A percentile compares a stretch with the other conserved stretches of the same genome.
Conservation (phyloP, 2,329 filamentous ascomycete genomes). For the Stachybotrys echinatus region DNA sequence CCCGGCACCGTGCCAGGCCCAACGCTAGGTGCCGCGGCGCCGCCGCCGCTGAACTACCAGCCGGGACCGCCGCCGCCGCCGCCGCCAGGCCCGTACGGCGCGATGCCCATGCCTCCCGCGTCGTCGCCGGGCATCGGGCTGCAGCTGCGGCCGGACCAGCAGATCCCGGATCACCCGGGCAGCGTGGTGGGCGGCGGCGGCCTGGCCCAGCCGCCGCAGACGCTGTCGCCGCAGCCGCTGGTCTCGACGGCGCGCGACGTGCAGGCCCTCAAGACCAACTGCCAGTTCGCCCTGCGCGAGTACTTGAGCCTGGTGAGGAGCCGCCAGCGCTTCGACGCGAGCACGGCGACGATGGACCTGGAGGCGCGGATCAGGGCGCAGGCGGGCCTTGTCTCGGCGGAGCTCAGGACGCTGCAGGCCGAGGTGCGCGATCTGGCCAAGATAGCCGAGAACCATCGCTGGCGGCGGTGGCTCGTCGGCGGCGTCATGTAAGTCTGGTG, state of each 20-base stretch:
- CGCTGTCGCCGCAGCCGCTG: conserved; percentile 9
- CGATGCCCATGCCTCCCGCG: neutral
- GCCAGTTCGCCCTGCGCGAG: conserved; percentile 29
- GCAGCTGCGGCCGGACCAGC: conserved; percentile 13
- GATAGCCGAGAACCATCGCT: conserved; percentile 41
- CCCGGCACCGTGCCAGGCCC: neutral
- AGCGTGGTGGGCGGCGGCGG: conserved; percentile 3
- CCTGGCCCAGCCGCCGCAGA: conserved; percentile 6
- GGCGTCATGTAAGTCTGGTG: conserved; percentile 40
- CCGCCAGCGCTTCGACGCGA: conserved; percentile 18
- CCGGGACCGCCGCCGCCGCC: too few species aligned
- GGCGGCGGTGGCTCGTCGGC: conserved; percentile 48
- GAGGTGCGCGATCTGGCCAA: conserved; percentile 38
- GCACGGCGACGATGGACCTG: conserved; percentile 27
- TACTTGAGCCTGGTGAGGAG: conserved; percentile 26
- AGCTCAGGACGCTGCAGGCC: conserved; percentile 37
- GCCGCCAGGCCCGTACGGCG: neutral
- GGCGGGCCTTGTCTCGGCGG: conserved; percentile 34
- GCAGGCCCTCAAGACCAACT: conserved; percentile 24
- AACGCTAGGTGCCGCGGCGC: too few species aligned
- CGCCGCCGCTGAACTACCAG: too few species aligned
- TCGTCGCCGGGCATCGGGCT: conserved; percentile 8
- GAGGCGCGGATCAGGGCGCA: conserved; percentile 38
- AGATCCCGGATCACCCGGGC: conserved; percentile 11
- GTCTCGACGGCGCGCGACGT: conserved; percentile 19